phyloP scores from a whole-genome alignment of 208 protist genomes.

The Acanthamoeba lugdunensis region DNA sequence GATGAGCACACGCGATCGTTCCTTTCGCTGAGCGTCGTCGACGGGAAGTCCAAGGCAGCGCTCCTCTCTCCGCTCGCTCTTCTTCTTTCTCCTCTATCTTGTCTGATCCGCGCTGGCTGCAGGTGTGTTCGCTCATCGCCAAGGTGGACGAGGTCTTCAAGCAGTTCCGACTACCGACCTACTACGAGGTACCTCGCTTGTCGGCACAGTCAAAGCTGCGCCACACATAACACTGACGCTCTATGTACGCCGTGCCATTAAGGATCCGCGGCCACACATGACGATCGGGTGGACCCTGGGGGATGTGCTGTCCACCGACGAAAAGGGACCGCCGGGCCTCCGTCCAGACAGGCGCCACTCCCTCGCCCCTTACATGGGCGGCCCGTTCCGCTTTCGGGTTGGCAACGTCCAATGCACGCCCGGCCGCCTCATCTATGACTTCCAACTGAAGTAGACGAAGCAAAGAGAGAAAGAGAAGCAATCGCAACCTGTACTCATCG shows the following conservation, averaged over 20 bases:
- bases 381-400: constrained; percentile 30
- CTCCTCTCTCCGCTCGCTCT: neutral
- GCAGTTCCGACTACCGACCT: constrained; percentile 49
- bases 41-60: neutral
- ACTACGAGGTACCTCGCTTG: constrained; percentile 1
- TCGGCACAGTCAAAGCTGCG: neutral
- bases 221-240: too few relatives aligned
- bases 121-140: constrained; percentile 32
- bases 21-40: neutral
- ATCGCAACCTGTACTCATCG: too few relatives aligned
- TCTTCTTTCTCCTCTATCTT: neutral
- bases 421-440: constrained; percentile 42
- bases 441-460: neutral
- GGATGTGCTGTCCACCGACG: neutral
- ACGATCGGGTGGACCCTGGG: constrained; percentile 58
- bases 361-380: neutral
- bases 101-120: neutral
- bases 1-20: constrained; percentile 66
- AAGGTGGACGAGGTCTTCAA: constrained; percentile 43
- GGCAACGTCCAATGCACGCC: constrained; percentile 22
- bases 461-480: too few relatives aligned
- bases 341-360: neutral
- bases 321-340: neutral
- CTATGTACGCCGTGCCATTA: neutral
- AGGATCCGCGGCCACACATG: constrained; percentile 66